Evolutionary conservation across 2,329 filamentous ascomycete genomes (phyloP).

Genomic region (Zasmidium angulare): DNA sequence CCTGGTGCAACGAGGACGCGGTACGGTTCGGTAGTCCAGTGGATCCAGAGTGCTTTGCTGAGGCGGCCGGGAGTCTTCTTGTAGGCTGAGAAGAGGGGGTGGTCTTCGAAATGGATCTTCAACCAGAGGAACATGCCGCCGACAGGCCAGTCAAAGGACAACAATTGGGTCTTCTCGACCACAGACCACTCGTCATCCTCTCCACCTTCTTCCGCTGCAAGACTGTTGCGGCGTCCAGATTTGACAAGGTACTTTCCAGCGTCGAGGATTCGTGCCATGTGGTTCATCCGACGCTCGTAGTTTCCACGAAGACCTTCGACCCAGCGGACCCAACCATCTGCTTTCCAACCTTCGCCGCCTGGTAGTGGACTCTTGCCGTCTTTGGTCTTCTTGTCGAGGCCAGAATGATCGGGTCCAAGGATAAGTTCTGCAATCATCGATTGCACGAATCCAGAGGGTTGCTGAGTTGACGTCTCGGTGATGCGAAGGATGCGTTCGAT

Average conservation of each 20-base stretch:
- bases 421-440: slow-evolving; percentile 75
- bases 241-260: slow-evolving; percentile 65
- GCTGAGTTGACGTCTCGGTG: slow-evolving; percentile 74
- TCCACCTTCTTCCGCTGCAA: slow-evolving; percentile 28
- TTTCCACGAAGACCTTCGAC: slow-evolving; percentile 77
- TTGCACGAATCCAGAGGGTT: slow-evolving; percentile 88
- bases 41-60: slow-evolving; percentile 66
- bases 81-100: slow-evolving; percentile 64
- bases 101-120: slow-evolving; percentile 66
- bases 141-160: slow-evolving; percentile 75
- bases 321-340: slow-evolving; percentile 88
- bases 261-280: slow-evolving; percentile 74
- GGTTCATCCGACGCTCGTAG: slow-evolving; percentile 81
- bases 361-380: slow-evolving; percentile 48
- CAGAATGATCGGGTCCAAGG: slow-evolving; percentile 65
- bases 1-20: slow-evolving; percentile 72
- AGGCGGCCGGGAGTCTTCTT: slow-evolving; percentile 53
- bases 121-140: slow-evolving; percentile 95
- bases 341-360: slow-evolving; percentile 68
- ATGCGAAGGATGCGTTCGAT: slow-evolving; percentile 73
- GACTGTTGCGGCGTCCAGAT: slow-evolving; percentile 50
- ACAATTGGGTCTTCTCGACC: slow-evolving; percentile 71
- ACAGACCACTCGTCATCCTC: slow-evolving; percentile 66
- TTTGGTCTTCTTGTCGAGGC: slow-evolving; percentile 41
- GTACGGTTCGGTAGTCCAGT: slow-evolving; percentile 67